These are phyloP conservation scores for Pseudogymnoascus sp. DNA, from an alignment of 2,329 filamentous ascomycete genomes.

Conservation along the genomic window DNA sequence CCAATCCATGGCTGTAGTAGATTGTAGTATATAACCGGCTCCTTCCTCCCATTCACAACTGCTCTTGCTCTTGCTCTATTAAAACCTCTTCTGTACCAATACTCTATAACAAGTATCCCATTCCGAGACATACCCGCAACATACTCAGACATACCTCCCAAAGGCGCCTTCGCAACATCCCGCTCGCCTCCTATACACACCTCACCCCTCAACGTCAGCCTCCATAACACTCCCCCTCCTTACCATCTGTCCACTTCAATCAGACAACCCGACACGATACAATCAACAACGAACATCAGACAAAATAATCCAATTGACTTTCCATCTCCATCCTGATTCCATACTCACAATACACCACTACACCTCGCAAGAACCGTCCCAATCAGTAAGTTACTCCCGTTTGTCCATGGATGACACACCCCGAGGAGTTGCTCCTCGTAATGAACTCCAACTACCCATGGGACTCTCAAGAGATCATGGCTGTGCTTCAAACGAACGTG, in stretches of 20 bases:
- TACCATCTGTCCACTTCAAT: neutral
- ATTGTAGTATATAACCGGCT: neutral
- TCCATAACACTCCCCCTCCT: neutral
- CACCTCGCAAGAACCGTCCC: neutral
- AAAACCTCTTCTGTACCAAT: neutral
- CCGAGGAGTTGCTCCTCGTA: neutral
- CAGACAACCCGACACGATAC: neutral
- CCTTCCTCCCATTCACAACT: neutral
- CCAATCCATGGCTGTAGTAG: neutral
- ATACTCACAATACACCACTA: neutral
- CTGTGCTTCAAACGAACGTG: neutral
- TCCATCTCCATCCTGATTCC: neutral
- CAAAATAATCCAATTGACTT: neutral
- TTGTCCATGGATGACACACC: neutral
- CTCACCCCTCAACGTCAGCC: conserved; percentile 2
- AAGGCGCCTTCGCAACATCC: neutral
- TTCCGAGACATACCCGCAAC: neutral
- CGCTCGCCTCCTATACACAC: neutral
- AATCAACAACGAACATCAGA: conserved; percentile 1
- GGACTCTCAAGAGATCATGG: neutral
- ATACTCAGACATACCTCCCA: conserved; percentile 1
- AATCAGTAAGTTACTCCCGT: conserved; percentile 3
- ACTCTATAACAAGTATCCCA: neutral
- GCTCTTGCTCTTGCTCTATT: neutral
- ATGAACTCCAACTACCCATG: neutral